These are phyloP conservation scores for Escovopsis sp. DNA, from an alignment of 2,329 filamentous ascomycete species.

Conservation along the genomic window DNA sequence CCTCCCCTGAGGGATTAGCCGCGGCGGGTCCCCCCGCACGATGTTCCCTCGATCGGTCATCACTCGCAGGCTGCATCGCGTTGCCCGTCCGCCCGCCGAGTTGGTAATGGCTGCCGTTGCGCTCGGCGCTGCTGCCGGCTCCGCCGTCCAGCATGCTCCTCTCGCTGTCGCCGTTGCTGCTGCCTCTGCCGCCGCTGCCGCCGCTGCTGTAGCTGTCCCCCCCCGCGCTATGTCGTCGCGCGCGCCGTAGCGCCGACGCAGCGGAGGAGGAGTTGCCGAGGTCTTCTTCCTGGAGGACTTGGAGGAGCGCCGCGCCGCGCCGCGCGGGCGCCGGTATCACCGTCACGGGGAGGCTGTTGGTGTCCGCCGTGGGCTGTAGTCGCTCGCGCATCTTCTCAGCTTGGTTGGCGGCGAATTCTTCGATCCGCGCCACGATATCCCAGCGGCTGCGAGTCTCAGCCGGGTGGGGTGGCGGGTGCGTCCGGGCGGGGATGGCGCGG, in stretches of 20 bases:
- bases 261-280: constrained; percentile 1
- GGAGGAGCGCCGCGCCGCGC: constrained; percentile 39
- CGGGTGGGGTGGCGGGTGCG: too few species aligned
- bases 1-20: too few species aligned
- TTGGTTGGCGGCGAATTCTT: constrained; percentile 45
- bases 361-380: constrained; percentile 37
- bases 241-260: constrained; percentile 4
- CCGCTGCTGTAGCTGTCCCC: constrained; percentile 4
- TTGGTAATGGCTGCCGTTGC: too few species aligned
- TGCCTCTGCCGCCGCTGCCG: constrained; percentile 8
- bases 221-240: constrained; percentile 1
- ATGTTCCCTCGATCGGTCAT: too few species aligned
- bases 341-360: constrained; percentile 39
- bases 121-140: too few species aligned
- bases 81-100: too few species aligned
- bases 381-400: constrained; percentile 44
- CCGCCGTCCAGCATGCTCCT: too few species aligned
- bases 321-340: constrained; percentile 47
- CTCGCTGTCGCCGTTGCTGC: constrained; percentile 9
- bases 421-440: constrained; percentile 41
- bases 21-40: too few species aligned
- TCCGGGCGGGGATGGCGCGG: neutral
- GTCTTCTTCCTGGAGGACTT: constrained; percentile 37
- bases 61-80: too few species aligned
- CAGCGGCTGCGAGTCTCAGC: constrained; percentile 25